phyloP scores from a whole-genome alignment of 208 protist genomes.

The Trypanosoma vivax region DNA sequence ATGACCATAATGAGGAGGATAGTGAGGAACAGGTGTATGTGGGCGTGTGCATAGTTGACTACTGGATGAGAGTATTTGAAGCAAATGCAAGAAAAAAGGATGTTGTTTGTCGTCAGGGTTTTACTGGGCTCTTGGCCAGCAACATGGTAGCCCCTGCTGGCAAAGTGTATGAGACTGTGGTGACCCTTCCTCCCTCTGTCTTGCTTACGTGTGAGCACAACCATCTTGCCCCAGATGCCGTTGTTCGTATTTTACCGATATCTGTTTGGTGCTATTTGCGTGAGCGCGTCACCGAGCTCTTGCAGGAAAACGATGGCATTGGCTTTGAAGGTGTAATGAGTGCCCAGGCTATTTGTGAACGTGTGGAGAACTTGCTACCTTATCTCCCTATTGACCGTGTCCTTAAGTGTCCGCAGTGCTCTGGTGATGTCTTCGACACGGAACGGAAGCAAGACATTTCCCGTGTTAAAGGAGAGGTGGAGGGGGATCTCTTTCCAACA shows the following conservation, averaged over 20 bases:
- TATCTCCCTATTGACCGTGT: conserved; percentile 2
- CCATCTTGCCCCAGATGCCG: conserved; percentile 28
- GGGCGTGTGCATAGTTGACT: conserved; percentile 33
- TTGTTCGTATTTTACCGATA: conserved; percentile 33
- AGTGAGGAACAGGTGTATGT: conserved; percentile 26
- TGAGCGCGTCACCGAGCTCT: conserved; percentile 2
- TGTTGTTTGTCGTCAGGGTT: conserved; percentile 39
- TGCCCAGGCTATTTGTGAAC: not conserved
- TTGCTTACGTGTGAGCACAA: conserved; percentile 45
- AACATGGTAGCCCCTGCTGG: not conserved
- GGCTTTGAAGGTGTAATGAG: not conserved
- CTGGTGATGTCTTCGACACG: conserved; percentile 26
- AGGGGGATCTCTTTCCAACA: conserved; percentile 44
- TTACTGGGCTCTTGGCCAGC: conserved; percentile 37
- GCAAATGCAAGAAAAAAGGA: conserved; percentile 20
- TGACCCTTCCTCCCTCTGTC: not conserved
- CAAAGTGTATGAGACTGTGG: not conserved
- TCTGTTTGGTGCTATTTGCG: conserved; percentile 34
- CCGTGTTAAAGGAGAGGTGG: conserved; percentile 31
- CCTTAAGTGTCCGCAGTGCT: conserved; percentile 25
- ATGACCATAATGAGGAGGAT: not conserved
- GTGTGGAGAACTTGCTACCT: conserved; percentile 5
- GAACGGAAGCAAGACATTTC: conserved; percentile 29
- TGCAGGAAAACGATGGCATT: not conserved
- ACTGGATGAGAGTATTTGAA: conserved; percentile 38